Percentiles rank a stretch among this genome's conserved stretches.
Evolutionary conservation across 495 filamentous ascomycete species (phyloP).

Genomic region (Apiosordaria backusii): DNA sequence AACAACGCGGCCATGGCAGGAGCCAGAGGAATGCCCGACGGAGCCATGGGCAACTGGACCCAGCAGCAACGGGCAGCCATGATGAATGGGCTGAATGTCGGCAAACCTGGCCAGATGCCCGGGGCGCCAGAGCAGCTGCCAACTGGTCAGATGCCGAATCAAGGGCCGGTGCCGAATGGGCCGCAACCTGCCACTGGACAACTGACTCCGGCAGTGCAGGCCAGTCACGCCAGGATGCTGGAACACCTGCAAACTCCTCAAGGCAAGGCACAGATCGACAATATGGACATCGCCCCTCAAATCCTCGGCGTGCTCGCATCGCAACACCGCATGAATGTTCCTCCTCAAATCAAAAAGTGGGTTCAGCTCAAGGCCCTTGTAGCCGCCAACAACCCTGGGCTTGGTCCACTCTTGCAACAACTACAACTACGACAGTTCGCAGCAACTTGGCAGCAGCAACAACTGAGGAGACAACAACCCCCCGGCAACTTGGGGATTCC

Average conservation of each 20-base stretch:
- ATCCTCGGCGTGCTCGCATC: conserved; percentile 26
- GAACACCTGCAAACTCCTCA: conserved; percentile 20
- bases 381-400: conserved; percentile 48
- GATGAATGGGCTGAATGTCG: conserved; percentile 17
- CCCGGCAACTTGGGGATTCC: neutral
- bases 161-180: conserved; percentile 9
- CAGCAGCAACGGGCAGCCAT: conserved; percentile 23
- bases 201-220: conserved; percentile 18
- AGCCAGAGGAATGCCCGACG: conserved; percentile 35
- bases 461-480: conserved; percentile 10
- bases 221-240: conserved; percentile 5
- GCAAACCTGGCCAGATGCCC: conserved; percentile 20
- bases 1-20: conserved; percentile 22
- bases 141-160: conserved; percentile 14
- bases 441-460: conserved; percentile 15
- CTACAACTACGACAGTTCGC: conserved; percentile 57
- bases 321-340: conserved; percentile 30
- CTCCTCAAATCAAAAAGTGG: conserved; percentile 67
- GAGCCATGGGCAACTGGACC: conserved; percentile 17
- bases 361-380: conserved; percentile 60
- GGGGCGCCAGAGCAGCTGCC: conserved; percentile 24
- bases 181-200: conserved; percentile 6
- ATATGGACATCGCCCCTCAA: conserved; percentile 33
- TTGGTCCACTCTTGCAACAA: conserved; percentile 42
- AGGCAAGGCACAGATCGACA: conserved; percentile 32